These are phyloP conservation scores for Saturnispora gosingensis DNA, from an alignment of 805 yeast genomes.

Conservation along the genomic window DNA sequence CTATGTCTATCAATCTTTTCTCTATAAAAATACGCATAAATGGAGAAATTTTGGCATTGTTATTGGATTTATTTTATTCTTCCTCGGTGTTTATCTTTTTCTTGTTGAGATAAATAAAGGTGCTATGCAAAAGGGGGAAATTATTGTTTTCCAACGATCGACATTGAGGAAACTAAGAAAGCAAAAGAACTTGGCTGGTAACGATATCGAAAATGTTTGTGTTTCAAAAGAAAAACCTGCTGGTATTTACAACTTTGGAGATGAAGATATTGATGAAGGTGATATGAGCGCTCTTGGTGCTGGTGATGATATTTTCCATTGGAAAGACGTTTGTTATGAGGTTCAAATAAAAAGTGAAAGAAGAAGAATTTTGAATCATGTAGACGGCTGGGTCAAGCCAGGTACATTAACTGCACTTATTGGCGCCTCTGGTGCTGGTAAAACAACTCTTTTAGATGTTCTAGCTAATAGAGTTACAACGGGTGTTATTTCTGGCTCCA, in stretches of 20 bases:
- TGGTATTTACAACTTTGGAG: slow-evolving; percentile 10
- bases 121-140: slow-evolving; percentile 64
- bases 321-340: slow-evolving; percentile 69
- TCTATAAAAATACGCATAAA: slow-evolving; percentile 45
- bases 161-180: slow-evolving; percentile 40
- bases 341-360: slow-evolving; percentile 53
- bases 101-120: slow-evolving; percentile 51
- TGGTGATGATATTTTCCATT: slow-evolving; percentile 53
- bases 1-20: slow-evolving; percentile 41
- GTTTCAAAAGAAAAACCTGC: slow-evolving; percentile 19
- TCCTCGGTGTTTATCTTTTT: slow-evolving; percentile 43
- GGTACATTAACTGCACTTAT: slow-evolving; percentile 70
- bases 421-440: slow-evolving; percentile 63
- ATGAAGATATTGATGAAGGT: slow-evolving; percentile 17
- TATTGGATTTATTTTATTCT: slow-evolving; percentile 45
- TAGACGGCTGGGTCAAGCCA: slow-evolving; percentile 79
- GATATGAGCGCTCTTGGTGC: slow-evolving; percentile 24
- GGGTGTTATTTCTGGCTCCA: slow-evolving; percentile 51
- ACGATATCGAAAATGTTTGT: slow-evolving; percentile 23
- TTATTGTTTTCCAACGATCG: slow-evolving; percentile 47
- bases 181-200: slow-evolving; percentile 23
- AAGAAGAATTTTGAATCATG: slow-evolving; percentile 51
- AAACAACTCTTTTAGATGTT: slow-evolving; percentile 46
- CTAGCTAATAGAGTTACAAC: slow-evolving; percentile 44
- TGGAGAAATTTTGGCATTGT: slow-evolving; percentile 80